Conservation (phyloP, 2,329 filamentous ascomycete species). For the Microdochium paspali region DNA sequence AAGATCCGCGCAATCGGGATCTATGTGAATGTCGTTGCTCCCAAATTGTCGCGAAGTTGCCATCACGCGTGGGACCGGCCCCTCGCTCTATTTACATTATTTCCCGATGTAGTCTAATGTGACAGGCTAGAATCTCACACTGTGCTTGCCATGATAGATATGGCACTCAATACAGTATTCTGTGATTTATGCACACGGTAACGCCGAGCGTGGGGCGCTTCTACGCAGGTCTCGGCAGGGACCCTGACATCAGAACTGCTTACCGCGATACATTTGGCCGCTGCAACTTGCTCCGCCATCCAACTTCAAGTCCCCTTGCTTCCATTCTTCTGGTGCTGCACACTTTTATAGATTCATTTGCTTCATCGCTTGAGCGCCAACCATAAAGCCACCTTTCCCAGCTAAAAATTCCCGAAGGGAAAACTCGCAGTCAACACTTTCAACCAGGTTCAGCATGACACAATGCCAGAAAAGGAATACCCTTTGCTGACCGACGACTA, state of each 20-base stretch:
- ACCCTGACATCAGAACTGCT: not conserved
- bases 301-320: not conserved
- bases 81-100: not conserved
- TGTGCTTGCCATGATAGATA: not conserved
- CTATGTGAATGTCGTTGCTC: too few species aligned
- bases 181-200: not conserved
- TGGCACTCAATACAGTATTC: not conserved
- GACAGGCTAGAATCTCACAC: not conserved
- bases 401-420: not conserved
- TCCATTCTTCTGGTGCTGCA: too few species aligned
- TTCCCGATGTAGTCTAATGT: not conserved
- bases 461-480: constrained; percentile 20
- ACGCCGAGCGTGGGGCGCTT: not conserved
- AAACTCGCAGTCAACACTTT: not conserved
- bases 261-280: not conserved
- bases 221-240: not conserved
- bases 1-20: too few species aligned
- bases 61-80: too few species aligned
- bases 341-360: too few species aligned
- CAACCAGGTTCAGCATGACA: constrained; percentile 20
- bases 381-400: not conserved
- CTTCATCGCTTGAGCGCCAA: too few species aligned
- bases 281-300: not conserved
- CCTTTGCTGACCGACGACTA: constrained; percentile 64
- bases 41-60: too few species aligned